Base-by-base conservation (phyloP, 306 rosid species). In the Arachis hypogaea region DNA sequence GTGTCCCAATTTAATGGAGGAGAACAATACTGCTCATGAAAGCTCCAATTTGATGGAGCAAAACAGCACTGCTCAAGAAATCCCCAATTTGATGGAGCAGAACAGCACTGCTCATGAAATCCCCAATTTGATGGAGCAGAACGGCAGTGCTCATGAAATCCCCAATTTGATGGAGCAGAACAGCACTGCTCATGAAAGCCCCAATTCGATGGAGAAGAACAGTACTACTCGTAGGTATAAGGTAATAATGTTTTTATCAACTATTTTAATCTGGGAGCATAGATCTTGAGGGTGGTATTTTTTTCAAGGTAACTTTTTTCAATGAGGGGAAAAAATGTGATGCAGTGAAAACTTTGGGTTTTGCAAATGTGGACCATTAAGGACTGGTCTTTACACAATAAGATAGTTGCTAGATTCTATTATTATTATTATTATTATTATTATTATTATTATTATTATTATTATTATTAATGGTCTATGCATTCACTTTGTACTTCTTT, bases 201-300 rank as follows among this genome's bases (percentile, higher is more conserved):
- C 28, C 28, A 22, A 22, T 22, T 22, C 1, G 28, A 22, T 22
- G 28, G 28, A 22, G 28, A 0, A 22, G 28, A 22, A 22, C 28
- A 22, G 28, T 22, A 22, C 28, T 22, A 0, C 28, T 22, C 28
- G 28, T 14, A 52, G 87, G 11, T 70, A 16, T 6, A 92, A 85
- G 99, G 99, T 94, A 82, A 58, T 72, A 44, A 2, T 76, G 63
- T 61, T 76, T 77, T 8, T 40, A 40, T 77, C 28, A 45, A 57
- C 47, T 76, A 30, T 59, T 73, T 59, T 66, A 54, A 8, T 80
- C 18, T 62, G 6, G 57, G 60, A 71, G 56, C 18, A 16, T 59
- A 54, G 22, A 45, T 51, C 63, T 57, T 40, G 61, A n/a, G 52
- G 63, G 55, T 55, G 65, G 46, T 5, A 65, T 60, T 63, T 59